Percentiles rank a stretch among this genome's conserved stretches.
Evolutionary conservation across 179 eudicot genomes (phyloP).

Genomic region (Beta corolliflora): DNA sequence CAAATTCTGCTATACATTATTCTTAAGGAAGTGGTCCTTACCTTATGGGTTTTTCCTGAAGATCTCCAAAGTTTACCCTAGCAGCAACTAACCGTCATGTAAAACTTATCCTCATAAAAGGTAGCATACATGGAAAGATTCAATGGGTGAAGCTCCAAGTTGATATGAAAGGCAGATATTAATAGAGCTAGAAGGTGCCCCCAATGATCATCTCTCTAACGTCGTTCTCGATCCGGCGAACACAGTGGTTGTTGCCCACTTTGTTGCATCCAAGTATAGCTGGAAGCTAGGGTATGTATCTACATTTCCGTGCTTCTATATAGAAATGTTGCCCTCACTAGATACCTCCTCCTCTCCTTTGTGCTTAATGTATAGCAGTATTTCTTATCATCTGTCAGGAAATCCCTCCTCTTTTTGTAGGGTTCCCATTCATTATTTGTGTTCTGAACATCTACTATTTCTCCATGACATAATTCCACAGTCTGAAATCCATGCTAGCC

Average conservation of each 20-base stretch:
- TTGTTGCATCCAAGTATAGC: conserved; percentile 91
- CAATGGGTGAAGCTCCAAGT: no score
- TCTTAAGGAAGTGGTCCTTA: conserved; percentile 26
- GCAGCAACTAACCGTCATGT: conserved; percentile 80
- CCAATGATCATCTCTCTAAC: conserved; percentile 80
- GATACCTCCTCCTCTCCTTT: conserved; percentile 70
- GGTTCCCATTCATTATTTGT: conserved; percentile 40
- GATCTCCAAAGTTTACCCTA: conserved; percentile 88
- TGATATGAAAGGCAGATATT: conserved; percentile 82
- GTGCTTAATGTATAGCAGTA: conserved; percentile 77
- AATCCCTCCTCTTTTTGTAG: conserved; percentile 64
- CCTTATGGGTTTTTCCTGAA: conserved; percentile 63
- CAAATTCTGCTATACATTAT: background rate
- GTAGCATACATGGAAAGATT: conserved; percentile 97
- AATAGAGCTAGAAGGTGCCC: conserved; percentile 72
- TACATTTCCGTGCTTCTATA: conserved; percentile 57
- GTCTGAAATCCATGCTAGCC: conserved; percentile 82
- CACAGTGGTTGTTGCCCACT: conserved; percentile 77
- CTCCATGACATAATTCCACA: conserved; percentile 53
- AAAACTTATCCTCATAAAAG: conserved; percentile 77
- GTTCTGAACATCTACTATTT: conserved; percentile 37
- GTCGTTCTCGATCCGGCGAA: conserved; percentile 58
- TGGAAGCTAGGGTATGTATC: conserved; percentile 75
- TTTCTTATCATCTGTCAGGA: conserved; percentile 67
- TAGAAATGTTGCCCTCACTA: conserved; percentile 76